Conservation (phyloP, 1,284 basidiomycete species). For the Austroboletus olivaceoglutinosus region DNA sequence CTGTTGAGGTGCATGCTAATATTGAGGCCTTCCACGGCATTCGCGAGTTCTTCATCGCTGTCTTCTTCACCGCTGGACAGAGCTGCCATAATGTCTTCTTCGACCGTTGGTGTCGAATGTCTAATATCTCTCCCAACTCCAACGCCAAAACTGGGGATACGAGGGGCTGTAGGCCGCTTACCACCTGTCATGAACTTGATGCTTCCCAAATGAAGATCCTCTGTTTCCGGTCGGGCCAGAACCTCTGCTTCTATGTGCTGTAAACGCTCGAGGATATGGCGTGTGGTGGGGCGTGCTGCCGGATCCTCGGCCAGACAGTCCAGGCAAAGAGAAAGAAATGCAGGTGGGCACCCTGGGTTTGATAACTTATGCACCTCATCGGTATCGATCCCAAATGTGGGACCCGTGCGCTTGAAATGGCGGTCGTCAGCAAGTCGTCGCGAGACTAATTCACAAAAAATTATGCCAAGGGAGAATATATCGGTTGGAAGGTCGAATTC, state of each 20-base stretch:
- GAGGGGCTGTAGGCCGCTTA: slow-evolving; percentile 59
- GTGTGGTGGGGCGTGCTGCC: slow-evolving; percentile 68
- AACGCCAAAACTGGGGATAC: slow-evolving; percentile 85
- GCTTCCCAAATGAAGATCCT: slow-evolving; percentile 81
- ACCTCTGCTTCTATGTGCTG: slow-evolving; percentile 81
- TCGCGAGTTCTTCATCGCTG: slow-evolving; percentile 63
- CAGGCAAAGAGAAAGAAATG: slow-evolving; percentile 75
- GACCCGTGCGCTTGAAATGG: slow-evolving; percentile 77
- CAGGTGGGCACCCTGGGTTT: slow-evolving; percentile 74
- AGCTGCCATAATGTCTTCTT: slow-evolving; percentile 28
- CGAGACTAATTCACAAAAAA: slow-evolving; percentile 89
- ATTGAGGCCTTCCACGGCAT: slow-evolving; percentile 60
- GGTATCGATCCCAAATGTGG: slow-evolving; percentile 75
- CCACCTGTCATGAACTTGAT: slow-evolving; percentile 73
- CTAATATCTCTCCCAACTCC: slow-evolving; percentile 63
- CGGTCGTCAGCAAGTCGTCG: slow-evolving; percentile 82
- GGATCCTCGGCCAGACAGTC: slow-evolving; percentile 79
- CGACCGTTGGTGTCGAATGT: slow-evolving; percentile 17
- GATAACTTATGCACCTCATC: slow-evolving; percentile 73
- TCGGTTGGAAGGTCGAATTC: slow-evolving; percentile 94
- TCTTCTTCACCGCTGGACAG: slow-evolving; percentile 48
- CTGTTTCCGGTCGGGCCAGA: slow-evolving; percentile 62
- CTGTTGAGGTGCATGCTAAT: slow-evolving; percentile 49
- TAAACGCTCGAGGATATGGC: slow-evolving; percentile 72
- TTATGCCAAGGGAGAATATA: slow-evolving; percentile 92